A percentile compares a stretch with the other conserved stretches of the same genome.
These are phyloP conservation scores for Phalaenopsis aphrodite DNA, from an alignment of 106 monocot genomes.

Conservation along the genomic window DNA sequence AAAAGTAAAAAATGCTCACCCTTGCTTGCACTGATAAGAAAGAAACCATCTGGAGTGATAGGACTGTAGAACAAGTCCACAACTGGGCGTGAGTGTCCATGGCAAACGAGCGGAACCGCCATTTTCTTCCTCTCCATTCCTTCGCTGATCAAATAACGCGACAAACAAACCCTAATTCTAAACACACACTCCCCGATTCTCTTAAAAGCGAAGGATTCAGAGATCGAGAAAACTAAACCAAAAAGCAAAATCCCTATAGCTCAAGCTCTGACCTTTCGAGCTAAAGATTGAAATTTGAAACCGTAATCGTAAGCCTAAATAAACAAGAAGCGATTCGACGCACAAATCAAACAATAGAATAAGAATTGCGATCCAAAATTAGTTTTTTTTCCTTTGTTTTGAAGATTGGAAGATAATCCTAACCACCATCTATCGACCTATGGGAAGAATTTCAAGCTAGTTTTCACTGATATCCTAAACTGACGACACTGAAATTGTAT, in stretches of 20 bases:
- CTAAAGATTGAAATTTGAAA: background rate
- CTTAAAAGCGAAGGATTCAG: background rate
- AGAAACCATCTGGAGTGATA: constrained; percentile 83
- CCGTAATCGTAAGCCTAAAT: background rate
- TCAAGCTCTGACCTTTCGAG: too few relatives aligned
- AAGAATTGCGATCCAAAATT: background rate
- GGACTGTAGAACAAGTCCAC: constrained; percentile 98
- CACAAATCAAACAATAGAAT: background rate
- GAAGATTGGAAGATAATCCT: background rate
- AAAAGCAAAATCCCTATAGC: too few relatives aligned
- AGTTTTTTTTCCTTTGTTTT: background rate
- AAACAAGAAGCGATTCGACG: constrained; percentile 1
- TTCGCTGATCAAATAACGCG: background rate
- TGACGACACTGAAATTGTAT: too few relatives aligned
- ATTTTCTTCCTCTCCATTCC: constrained; percentile 82
- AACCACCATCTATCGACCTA: background rate
- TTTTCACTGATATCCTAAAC: background rate
- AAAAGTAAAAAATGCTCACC: constrained; percentile 29
- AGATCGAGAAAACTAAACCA: background rate
- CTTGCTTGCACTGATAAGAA: constrained; percentile 98
- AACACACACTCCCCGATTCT: background rate
- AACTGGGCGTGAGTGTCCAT: constrained; percentile 93
- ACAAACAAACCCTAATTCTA: constrained; percentile 16
- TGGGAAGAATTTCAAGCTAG: background rate
- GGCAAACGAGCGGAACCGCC: constrained; percentile 85